Conservation (phyloP, 2,329 filamentous ascomycete species). For the Claviceps digitariae region DNA sequence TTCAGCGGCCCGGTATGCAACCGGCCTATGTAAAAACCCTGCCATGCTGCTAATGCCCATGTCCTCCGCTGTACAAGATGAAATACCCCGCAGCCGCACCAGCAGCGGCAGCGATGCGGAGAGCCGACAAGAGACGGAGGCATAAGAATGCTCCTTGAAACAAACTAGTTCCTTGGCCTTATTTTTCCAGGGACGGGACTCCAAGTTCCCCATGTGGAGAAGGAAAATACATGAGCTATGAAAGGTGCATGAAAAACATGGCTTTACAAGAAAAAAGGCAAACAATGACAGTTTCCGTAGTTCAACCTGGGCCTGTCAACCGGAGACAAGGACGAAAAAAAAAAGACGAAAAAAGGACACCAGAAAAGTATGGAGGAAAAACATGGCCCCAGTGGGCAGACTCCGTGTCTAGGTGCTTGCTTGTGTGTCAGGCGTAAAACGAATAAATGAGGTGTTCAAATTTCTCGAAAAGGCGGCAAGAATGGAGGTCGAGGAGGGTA, state of each 20-base stretch:
- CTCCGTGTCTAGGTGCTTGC: neutral
- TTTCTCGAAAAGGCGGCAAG: no score
- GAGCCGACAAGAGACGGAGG: no score
- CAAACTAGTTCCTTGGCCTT: neutral
- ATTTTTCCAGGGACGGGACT: neutral
- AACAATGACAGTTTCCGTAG: neutral
- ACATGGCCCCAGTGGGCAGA: no score
- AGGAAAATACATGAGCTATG: neutral
- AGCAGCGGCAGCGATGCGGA: neutral
- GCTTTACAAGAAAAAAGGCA: neutral
- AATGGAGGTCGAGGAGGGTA: no score
- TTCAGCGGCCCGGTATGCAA: constrained; percentile 1
- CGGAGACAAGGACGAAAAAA: neutral
- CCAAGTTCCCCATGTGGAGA: neutral
- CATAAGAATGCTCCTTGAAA: neutral
- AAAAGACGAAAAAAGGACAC: no score
- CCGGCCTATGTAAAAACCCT: neutral
- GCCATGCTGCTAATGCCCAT: neutral
- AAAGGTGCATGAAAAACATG: no score
- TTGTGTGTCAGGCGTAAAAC: no score
- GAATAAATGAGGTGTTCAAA: no score
- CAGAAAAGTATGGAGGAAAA: neutral
- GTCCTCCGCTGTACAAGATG: no score
- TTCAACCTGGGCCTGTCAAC: neutral
- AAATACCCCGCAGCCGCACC: neutral